Evolutionary conservation across 2,329 filamentous ascomycete genomes (phyloP), one percentile per base, ranked within the genome.

Genomic region (Fusarium clavum): DNA sequence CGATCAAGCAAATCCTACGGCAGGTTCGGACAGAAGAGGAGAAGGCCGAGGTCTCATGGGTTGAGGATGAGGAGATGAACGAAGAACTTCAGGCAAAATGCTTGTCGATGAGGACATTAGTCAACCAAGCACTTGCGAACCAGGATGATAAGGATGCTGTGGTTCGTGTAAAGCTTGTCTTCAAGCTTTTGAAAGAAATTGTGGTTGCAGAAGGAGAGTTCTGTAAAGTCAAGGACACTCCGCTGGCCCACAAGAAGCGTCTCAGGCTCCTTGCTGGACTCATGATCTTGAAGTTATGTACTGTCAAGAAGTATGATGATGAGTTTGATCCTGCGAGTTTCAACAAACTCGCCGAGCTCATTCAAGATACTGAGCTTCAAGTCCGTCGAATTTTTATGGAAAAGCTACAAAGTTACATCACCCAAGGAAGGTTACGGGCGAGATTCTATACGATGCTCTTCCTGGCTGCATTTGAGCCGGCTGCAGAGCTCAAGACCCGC

Each of bases 381-480:
- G 94, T 98, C 29, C 91, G 96, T 34, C 87, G 86, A 48, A 88
- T 87, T 3, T 98, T 99, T 75, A 86, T 96, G 56, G 89, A 90
- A 75, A 94, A 94, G 73, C 83, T 99, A 43, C 96, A 97, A 81
- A 98, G 97, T 81, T 95, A 97, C 75, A 87, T 98, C 7, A 92
- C 92, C 12, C 88, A 91, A 56, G 87, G 87, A 58, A 89, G 86
- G 71, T 85, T 97, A 4, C 86, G 89, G 2, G 83, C 86, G 14
- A 90, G 95, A 12, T 99, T 97, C 85, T 96, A 97, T 79, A 92
- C 93, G 0, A 91, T 97, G 43, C 86, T 97, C 8, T 98, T 98
- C 82, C 83, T 98, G 45, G 91, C 94, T 32, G 95, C 96, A 2
- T 98, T 96, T 77, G 96, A 99, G 81, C 96, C 95, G 0, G 87